A percentile compares a stretch with the other conserved stretches of the same genome.
These are phyloP conservation scores for Ustilago cynodontis DNA, from an alignment of 1,284 basidiomycete species.

Conservation along the genomic window DNA sequence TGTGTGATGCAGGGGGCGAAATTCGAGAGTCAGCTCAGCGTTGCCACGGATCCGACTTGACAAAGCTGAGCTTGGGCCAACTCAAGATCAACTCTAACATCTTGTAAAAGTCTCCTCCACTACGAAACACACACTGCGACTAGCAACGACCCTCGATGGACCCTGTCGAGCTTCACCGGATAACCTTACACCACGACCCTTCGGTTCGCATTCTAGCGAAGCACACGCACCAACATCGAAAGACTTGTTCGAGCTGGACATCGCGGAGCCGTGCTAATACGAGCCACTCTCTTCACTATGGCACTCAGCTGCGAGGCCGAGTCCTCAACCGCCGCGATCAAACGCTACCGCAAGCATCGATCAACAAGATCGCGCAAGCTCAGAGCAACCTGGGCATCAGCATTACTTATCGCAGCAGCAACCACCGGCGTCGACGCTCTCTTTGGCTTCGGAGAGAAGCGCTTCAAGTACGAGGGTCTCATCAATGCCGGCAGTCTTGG, in stretches of 20 bases:
- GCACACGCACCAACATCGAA: too few relatives aligned
- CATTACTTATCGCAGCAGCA: constrained; percentile 24
- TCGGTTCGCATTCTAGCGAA: too few relatives aligned
- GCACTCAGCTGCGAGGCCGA: constrained; percentile 39
- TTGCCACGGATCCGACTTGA: constrained; percentile 32
- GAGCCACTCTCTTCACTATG: constrained; percentile 10
- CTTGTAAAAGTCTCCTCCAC: constrained; percentile 17
- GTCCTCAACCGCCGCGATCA: constrained; percentile 27
- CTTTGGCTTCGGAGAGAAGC: constrained; percentile 71
- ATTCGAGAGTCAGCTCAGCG: neutral
- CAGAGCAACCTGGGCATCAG: constrained; percentile 25
- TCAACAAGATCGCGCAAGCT: constrained; percentile 19
- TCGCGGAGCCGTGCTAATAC: neutral
- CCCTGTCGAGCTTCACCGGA: neutral
- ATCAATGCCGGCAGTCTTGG: constrained; percentile 85
- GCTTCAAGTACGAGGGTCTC: constrained; percentile 87
- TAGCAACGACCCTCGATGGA: neutral
- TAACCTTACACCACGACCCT: too few relatives aligned
- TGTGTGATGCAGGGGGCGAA: constrained; percentile 17
- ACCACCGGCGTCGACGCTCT: constrained; percentile 37
- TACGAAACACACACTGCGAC: neutral
- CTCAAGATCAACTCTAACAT: constrained; percentile 13
- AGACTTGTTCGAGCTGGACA: neutral
- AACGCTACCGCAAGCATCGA: constrained; percentile 13
- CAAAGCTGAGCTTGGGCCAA: constrained; percentile 14